These are phyloP conservation scores for Dalbergia cochinchinensis DNA, from an alignment of 306 rosid species.

Conservation along the genomic window DNA sequence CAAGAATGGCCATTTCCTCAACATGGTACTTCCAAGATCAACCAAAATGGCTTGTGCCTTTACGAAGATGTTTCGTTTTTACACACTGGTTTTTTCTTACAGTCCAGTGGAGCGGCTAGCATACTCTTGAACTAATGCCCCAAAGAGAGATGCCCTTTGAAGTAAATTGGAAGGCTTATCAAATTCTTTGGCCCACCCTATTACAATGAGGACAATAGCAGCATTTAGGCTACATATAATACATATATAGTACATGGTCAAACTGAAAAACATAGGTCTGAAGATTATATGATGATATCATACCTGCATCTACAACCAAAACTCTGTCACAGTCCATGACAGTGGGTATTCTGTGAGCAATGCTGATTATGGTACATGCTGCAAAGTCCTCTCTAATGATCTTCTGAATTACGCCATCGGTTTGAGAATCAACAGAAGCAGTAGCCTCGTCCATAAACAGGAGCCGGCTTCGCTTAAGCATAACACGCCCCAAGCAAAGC, in stretches of 20 bases:
- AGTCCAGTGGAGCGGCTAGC: slow-evolving; percentile 71
- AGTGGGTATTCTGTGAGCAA: slow-evolving; percentile 90
- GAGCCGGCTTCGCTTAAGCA: slow-evolving; percentile 72
- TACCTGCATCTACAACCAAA: slow-evolving; percentile 78
- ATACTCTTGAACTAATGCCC: slow-evolving; percentile 83
- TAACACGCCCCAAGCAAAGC: slow-evolving; percentile 77
- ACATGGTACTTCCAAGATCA: background rate
- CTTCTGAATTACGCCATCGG: slow-evolving; percentile 74
- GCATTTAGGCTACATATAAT: background rate
- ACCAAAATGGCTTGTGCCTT: background rate
- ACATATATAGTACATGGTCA: background rate
- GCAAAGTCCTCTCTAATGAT: slow-evolving; percentile 83
- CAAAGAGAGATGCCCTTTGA: slow-evolving; percentile 67
- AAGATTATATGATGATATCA: background rate
- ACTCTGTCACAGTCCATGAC: slow-evolving; percentile 87
- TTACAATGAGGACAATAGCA: background rate
- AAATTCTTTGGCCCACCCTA: slow-evolving; percentile 73
- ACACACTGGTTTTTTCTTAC: slow-evolving; percentile 26
- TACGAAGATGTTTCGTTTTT: background rate
- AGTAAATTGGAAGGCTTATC: slow-evolving; percentile 74
- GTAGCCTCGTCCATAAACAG: slow-evolving; percentile 87
- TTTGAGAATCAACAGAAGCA: slow-evolving; percentile 82
- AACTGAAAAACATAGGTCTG: background rate
- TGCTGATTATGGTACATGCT: slow-evolving; percentile 76
- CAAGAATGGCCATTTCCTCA: background rate